phyloP scores from a whole-genome alignment of 2,329 filamentous ascomycete species.

The Aureobasidium vineae region DNA sequence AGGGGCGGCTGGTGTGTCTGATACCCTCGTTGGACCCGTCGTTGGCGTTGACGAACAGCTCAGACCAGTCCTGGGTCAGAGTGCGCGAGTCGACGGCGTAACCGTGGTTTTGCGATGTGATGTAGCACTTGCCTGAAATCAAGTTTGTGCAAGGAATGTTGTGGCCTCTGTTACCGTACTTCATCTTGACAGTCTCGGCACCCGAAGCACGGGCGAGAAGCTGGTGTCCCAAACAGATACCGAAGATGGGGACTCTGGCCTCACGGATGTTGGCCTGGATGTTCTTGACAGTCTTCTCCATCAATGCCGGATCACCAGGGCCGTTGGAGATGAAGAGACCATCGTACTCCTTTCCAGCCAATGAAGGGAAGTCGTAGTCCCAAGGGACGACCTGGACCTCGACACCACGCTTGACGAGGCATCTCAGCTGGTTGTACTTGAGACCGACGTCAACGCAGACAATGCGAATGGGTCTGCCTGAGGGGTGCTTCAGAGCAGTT shows the following conservation, averaged over 20 bases:
- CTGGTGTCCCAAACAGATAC: slow-evolving; percentile 95
- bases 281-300: slow-evolving; percentile 76
- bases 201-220: slow-evolving; percentile 85
- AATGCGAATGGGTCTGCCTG: slow-evolving; percentile 80
- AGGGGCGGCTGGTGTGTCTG: slow-evolving; percentile 77
- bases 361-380: slow-evolving; percentile 83
- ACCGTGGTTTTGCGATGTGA: slow-evolving; percentile 98
- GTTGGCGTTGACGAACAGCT: slow-evolving; percentile 97
- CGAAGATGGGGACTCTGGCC: slow-evolving; percentile 83
- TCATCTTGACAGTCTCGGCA: slow-evolving; percentile 89
- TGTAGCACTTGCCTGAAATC: slow-evolving; percentile 95
- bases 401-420: slow-evolving; percentile 84
- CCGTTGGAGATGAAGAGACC: slow-evolving; percentile 98
- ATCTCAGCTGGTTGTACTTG: slow-evolving; percentile 97
- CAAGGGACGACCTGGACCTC: slow-evolving; percentile 94
- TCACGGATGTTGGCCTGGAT: slow-evolving; percentile 73
- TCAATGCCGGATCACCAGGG: slow-evolving; percentile 87
- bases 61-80: slow-evolving; percentile 77
- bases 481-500: slow-evolving; percentile 77
- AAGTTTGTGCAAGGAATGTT: slow-evolving; percentile 98
- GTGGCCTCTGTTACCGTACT: slow-evolving; percentile 97
- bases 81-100: slow-evolving; percentile 83
- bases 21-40: slow-evolving; percentile 98
- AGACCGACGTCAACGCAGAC: slow-evolving; percentile 94
- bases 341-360: slow-evolving; percentile 82